These are phyloP conservation scores for Lunasporangiospora selenospora DNA, from an alignment of 192 early-diverging fungal genomes.

Conservation along the genomic window DNA sequence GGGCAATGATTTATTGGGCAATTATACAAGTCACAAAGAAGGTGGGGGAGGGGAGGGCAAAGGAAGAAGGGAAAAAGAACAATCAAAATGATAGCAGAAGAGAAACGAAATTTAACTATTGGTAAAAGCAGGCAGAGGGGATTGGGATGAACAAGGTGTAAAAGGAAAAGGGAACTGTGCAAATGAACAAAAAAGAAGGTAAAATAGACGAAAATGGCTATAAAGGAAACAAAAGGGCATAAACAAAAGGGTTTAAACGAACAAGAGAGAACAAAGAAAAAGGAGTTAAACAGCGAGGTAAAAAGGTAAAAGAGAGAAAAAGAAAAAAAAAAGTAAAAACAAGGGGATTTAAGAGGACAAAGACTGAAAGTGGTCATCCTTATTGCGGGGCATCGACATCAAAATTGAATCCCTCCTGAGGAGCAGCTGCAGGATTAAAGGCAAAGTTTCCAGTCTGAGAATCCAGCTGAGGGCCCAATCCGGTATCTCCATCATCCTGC, in stretches of 20 bases:
- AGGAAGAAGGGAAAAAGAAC: background rate
- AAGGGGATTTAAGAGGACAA: too few relatives aligned
- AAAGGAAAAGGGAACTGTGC: background rate
- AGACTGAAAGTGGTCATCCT: background rate
- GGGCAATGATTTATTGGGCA: background rate
- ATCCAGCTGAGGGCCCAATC: constrained; percentile 55
- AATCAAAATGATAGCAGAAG: too few relatives aligned
- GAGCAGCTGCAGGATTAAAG: constrained; percentile 71
- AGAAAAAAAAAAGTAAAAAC: constrained; percentile 4
- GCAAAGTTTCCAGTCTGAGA: constrained; percentile 68
- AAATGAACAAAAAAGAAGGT: constrained; percentile 1
- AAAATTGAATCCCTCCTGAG: constrained; percentile 82
- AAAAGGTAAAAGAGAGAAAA: background rate
- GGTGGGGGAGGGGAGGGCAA: background rate
- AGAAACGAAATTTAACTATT: too few relatives aligned
- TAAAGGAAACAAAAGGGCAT: constrained; percentile 3
- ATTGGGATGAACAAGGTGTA: constrained; percentile 8
- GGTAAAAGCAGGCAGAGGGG: too few relatives aligned
- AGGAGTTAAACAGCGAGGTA: background rate
- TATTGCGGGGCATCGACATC: too few relatives aligned
- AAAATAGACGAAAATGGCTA: background rate
- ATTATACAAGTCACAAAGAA: background rate
- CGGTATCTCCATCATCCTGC: constrained; percentile 47
- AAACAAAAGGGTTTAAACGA: constrained; percentile 1
- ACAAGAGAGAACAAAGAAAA: constrained; percentile 4